Evolutionary conservation across 352 stramenopile genomes (phyloP).

Genomic region (Phytophthora pseudosyringae): DNA sequence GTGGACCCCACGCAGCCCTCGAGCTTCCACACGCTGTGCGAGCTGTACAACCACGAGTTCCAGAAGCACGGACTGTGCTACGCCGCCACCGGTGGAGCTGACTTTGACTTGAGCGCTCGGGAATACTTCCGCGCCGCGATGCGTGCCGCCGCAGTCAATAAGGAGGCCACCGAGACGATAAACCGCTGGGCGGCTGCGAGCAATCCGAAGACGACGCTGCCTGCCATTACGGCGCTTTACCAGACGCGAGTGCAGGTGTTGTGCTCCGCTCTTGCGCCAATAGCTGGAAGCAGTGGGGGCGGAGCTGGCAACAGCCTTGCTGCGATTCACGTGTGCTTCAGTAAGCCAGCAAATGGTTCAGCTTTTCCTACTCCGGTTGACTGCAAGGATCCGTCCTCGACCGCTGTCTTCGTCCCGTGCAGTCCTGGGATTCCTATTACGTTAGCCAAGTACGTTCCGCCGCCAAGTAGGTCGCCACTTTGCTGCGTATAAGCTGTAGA

Average conservation of each 20-base stretch:
- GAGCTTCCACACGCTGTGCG: slow-evolving; percentile 57
- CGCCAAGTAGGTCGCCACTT: neutral
- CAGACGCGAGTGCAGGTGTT: slow-evolving; percentile 42
- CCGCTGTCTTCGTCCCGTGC: slow-evolving; percentile 34
- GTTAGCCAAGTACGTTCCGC: slow-evolving; percentile 22
- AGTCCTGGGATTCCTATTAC: slow-evolving; percentile 27
- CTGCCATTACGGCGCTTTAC: slow-evolving; percentile 45
- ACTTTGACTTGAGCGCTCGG: slow-evolving; percentile 37
- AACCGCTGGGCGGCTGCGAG: slow-evolving; percentile 34
- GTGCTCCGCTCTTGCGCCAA: slow-evolving; percentile 38
- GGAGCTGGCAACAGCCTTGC: slow-evolving; percentile 36
- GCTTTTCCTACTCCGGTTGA: slow-evolving; percentile 26
- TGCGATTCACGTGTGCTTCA: slow-evolving; percentile 51
- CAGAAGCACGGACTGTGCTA: slow-evolving; percentile 90
- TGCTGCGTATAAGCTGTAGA: slow-evolving; percentile 4
- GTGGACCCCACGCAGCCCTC: slow-evolving; percentile 53
- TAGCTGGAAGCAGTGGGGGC: slow-evolving; percentile 4
- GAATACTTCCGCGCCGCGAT: slow-evolving; percentile 46
- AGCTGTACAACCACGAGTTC: slow-evolving; percentile 90
- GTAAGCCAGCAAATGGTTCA: slow-evolving; percentile 30
- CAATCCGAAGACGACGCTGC: slow-evolving; percentile 34
- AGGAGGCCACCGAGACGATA: slow-evolving; percentile 36
- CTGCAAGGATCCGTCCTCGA: slow-evolving; percentile 28
- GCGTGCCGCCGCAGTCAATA: slow-evolving; percentile 23
- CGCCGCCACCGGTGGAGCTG: slow-evolving; percentile 44